Evolutionary conservation across 805 yeast genomes (phyloP), one percentile per base, ranked within the genome.

Genomic region (Metschnikowia rubicola): DNA sequence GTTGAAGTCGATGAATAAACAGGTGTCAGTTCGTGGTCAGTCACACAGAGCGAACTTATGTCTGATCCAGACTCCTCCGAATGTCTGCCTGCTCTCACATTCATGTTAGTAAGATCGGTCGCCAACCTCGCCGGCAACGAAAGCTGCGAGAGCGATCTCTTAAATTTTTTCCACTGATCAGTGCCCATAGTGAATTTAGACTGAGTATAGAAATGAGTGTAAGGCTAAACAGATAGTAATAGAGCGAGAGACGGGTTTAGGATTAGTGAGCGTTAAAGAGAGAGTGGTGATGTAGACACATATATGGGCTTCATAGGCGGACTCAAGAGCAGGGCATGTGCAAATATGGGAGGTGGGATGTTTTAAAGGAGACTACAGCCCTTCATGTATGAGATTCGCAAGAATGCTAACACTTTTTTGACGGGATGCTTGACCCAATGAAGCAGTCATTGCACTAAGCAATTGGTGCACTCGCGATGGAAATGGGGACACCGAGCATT

Each of bases 111-210:
- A 32, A n/a, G 44, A 12, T 30, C 33, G 33, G 33, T 30, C n/a
- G 33, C n/a, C n/a, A 12, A 10, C 33, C 33, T 30, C 33, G 33
- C 33, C 30, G 48, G 41, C 13, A 45, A 26, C 35, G 48, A 48
- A 35, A 46, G 41, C n/a, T 43, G 47, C 29, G 52, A 39, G 29
- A 49, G 37, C 13, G 53, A 48, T 30, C 51, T 32, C 30, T 51
- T 51, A 48, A 51, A 37, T 13, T 37, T 39, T 26, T 40, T 48
- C 55, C 55, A 51, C 17, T 44, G 38, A 17, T 33, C 43, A 30
- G 31, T 21, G 10, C 31, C 40, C 31, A 21, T 21, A 21, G 26
- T 21, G 5, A 7, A 21, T 21, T 7, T 21, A 7, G 7, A 21
- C 7, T 21, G 26, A 21, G 8, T 21, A 21, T 21, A 7, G 7